A percentile compares a stretch with the other conserved stretches of the same genome.
Conservation (phyloP, 257 asterid genomes). For the Forsythia viridissima region DNA sequence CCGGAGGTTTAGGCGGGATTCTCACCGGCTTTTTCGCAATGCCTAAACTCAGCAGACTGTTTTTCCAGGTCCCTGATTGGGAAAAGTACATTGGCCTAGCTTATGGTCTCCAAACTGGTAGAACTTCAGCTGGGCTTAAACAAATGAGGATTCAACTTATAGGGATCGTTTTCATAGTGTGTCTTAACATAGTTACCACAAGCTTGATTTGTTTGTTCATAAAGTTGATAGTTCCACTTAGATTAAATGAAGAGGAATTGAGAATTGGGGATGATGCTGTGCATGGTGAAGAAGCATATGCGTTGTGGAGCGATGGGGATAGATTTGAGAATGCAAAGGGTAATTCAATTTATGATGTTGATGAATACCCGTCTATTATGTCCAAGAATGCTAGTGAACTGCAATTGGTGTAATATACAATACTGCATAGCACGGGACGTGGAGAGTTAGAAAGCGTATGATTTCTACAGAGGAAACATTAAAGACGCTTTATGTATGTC, state of each 20-base stretch:
- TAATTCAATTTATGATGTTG: conserved; percentile 43
- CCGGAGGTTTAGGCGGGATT: conserved; percentile 49
- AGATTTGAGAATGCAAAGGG: conserved; percentile 34
- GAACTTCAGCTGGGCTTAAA: conserved; percentile 32
- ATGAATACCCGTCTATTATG: conserved; percentile 45
- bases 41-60: conserved; percentile 44
- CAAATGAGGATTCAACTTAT: conserved; percentile 48
- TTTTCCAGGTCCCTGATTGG: conserved; percentile 43
- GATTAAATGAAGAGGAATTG: conserved; percentile 40
- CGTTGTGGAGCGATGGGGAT: conserved; percentile 26
- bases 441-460: too few species aligned
- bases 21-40: conserved; percentile 46
- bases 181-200: conserved; percentile 40
- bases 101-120: conserved; percentile 42
- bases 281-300: conserved; percentile 54
- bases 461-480: too few species aligned
- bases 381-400: conserved; percentile 36
- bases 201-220: conserved; percentile 44
- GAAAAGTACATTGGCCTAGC: conserved; percentile 50
- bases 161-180: conserved; percentile 40
- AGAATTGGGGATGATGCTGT: conserved; percentile 40
- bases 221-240: conserved; percentile 42
- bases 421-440: background rate
- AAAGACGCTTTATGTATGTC: too few species aligned
- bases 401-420: conserved; percentile 25